Evolutionary conservation across 179 eudicot genomes (phyloP), one percentile per base, ranked within the genome.

Genomic region (Spergularia azorica): DNA sequence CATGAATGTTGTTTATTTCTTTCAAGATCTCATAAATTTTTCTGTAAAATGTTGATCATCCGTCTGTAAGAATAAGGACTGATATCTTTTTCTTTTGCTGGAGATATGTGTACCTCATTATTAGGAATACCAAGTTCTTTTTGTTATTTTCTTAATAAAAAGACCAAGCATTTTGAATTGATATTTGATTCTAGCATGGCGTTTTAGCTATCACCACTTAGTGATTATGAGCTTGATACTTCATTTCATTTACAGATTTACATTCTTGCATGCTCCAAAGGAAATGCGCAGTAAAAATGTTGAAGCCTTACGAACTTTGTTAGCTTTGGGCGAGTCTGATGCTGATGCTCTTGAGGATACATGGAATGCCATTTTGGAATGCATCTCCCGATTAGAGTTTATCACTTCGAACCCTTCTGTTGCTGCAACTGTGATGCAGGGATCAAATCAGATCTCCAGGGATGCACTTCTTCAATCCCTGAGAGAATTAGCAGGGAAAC

Each of bases 231-330:
- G 56, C 61, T 15, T 10, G 39, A 51, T 57, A 67, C 38, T 71
- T 60, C 54, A 17, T 76, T 74, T 71, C 67, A 36, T 36, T 83
- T 77, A 54, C 87, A 95, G 99, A 83, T 93, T 88, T 80, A 95
- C 86, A 82, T 93, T 95, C 88, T 88, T 95, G 88, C 99, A 95
- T 78, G 99, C 92, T 55, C 97, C 99, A 20, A 93, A 88, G 88
- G 97, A 95, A 79, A 91, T 95, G 99, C 97, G 94, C 26, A 84
- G 97, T 70, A 95, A 93, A 86, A 95, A 95, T 86, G 99, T 91
- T 41, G 99, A 95, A 86, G 99, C 99, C 58, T 81, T 95, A 79
- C 88, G 95, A 76, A 93, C 95, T 67, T 82, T 95, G 64, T 82
- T 95, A 15, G 87, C 82, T 72, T 78, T 93, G 70, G 88, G 95